Base-by-base conservation (phyloP, 2,329 filamentous ascomycete species). In the Elsinoe fawcettii region DNA sequence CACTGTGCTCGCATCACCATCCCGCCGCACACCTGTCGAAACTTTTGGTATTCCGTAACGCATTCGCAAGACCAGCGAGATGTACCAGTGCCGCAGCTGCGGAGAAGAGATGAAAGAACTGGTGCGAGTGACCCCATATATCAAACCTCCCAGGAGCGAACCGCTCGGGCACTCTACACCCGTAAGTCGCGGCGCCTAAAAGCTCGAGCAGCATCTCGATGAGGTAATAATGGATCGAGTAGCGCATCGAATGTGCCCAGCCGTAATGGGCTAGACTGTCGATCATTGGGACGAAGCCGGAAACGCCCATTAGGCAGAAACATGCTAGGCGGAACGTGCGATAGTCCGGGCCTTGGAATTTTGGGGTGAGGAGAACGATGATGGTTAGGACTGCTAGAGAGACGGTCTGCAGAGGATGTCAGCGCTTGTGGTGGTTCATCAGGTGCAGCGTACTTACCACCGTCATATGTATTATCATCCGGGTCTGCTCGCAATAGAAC, bases 61-160 rank as follows among this genome's bases (percentile, higher is more conserved):
- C 49, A 25, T 39, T 53, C 7, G 49, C 20, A 4, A 53, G 49
- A 3, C 49, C 49, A 2, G 32, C 32, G 9, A 53, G 18, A 39
- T 53, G 49, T 54, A 84, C 84, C 59, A 96, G 75, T 75, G 97
- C 93, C 22, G 86, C 81, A 1, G 81, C 80, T 0, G 89, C 92
- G 0, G 93, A 93, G 60, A 90, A 71, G 12, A 97, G 76, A 74
- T 99, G 93, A 71, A 99, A 99, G 62, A 97, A 87, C 74, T 99
- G 93, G 72, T 99, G 93, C 18, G 90, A 96, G 69, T 85, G 91
- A 36, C 92, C 92, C 81, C 88, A 88, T 55, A 96, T 88, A 72
- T 99, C 93, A 67, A 92, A 96, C 7, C 71, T 77, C 1, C 90
- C 88, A 0, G 92, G 93, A 43, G 75, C 80, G 66, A 80, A 82